Evolutionary conservation across 2,329 filamentous ascomycete genomes (phyloP), one percentile per base, ranked within the genome.

Genomic region (Ascomycota sp.): DNA sequence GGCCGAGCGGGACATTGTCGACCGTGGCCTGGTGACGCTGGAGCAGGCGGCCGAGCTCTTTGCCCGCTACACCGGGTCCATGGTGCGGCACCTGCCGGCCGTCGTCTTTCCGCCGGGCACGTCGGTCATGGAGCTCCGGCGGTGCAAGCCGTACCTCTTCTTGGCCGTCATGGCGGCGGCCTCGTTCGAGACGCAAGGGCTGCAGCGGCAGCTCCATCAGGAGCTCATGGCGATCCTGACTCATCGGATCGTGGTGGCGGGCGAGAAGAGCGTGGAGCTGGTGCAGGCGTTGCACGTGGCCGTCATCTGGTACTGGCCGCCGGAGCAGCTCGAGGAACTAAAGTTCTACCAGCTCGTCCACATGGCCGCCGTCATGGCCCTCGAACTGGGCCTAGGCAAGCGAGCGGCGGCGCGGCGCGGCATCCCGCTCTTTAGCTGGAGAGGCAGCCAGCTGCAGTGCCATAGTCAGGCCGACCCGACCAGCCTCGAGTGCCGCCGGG

Each of bases 321-420:
- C 82, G 0, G 74, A 86, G 39, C 67, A 78, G 41, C 79, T 79
- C 34, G 80, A 91, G 43, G 77, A 89, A 52, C 69, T 86, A 43
- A 89, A 89, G 46, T 91, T 89, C 48, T 92, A 89, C 53, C 79
- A 86, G 54, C 65, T 89, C 38, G 71, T 82, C 27, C 80, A 92
- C 47, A 70, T 81, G 44, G 76, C 78, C 2, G 75, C 75, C 28
- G 66, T 81, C 40, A 80, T 92, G 73, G 76, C 75, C 19, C 71
- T 91, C 32, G 82, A 92, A 40, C 65, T 92, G 22, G 82, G 82
- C 1, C 65, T 92, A 6, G 78, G 75, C 11, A 65, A 43, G 32
- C 45, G 42, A 29, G 7, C 37, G 5, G 29, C 40, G 11, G 31
- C 38, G 15, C 39, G 40, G 2, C 35, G 40, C 11, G 34, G 40